phyloP scores from a whole-genome alignment of 1,284 basidiomycete species.

The Phylloboletellus chloephorus region DNA sequence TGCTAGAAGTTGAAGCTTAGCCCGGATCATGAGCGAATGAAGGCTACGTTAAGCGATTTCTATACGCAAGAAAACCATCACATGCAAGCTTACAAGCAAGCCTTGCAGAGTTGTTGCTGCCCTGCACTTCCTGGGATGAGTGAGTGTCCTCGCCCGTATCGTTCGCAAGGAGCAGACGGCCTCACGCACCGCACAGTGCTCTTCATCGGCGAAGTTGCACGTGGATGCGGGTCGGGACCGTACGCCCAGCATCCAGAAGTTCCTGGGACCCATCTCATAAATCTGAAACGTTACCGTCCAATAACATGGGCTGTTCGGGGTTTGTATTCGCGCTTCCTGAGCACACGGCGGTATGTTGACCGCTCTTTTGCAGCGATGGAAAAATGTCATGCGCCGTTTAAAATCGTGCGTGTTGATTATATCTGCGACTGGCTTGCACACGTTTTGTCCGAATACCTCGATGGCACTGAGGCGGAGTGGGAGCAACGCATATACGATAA shows the following conservation, averaged over 20 bases:
- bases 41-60: constrained; percentile 19
- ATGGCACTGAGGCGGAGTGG: constrained; percentile 30
- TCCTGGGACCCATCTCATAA: constrained; percentile 28
- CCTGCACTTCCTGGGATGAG: constrained; percentile 35
- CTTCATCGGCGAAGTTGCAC: constrained; percentile 31
- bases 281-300: constrained; percentile 32
- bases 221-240: constrained; percentile 30
- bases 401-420: constrained; percentile 30
- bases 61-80: constrained; percentile 33
- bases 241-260: constrained; percentile 25
- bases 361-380: constrained; percentile 25
- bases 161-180: background rate
- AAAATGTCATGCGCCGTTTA: constrained; percentile 32
- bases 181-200: constrained; percentile 24
- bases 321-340: constrained; percentile 13
- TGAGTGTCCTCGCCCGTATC: constrained; percentile 5
- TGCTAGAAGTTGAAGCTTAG: constrained; percentile 25
- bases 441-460: constrained; percentile 25
- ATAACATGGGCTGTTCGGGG: constrained; percentile 34
- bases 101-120: constrained; percentile 29
- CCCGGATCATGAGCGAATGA: constrained; percentile 23
- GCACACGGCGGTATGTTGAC: constrained; percentile 2
- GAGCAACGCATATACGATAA: constrained; percentile 27
- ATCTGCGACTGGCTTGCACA: constrained; percentile 32
- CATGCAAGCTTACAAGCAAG: constrained; percentile 34